A percentile compares a stretch with the other conserved stretches of the same genome.
Conservation (phyloP, 495 filamentous ascomycete species). For the Hamigera avellanea region DNA sequence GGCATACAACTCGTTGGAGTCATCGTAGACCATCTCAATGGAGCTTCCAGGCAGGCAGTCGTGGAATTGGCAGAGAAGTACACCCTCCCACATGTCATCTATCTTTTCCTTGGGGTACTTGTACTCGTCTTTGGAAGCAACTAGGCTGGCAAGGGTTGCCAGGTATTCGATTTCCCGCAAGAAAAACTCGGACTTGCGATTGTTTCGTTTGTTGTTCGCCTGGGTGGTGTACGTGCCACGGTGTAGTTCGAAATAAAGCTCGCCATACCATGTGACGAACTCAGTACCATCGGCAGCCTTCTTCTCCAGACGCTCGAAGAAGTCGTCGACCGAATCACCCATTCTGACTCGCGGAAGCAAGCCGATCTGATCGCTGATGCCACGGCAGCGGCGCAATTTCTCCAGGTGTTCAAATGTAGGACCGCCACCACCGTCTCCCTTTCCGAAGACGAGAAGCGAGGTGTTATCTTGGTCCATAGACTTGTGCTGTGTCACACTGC, state of each 20-base stretch:
- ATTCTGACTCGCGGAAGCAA: slow-evolving; percentile 77
- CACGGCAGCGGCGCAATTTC: slow-evolving; percentile 89
- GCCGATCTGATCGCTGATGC: slow-evolving; percentile 79
- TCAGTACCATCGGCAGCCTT: slow-evolving; percentile 56
- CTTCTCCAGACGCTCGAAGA: slow-evolving; percentile 75
- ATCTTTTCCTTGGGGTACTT: slow-evolving; percentile 85
- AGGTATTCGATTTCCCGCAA: slow-evolving; percentile 79
- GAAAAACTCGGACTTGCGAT: slow-evolving; percentile 72
- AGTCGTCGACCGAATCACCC: slow-evolving; percentile 91
- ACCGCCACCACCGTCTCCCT: slow-evolving; percentile 91
- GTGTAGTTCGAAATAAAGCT: slow-evolving; percentile 95
- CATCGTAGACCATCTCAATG: slow-evolving; percentile 95
- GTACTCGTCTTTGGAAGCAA: slow-evolving; percentile 43
- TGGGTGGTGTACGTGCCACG: slow-evolving; percentile 96
- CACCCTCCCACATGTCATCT: slow-evolving; percentile 86
- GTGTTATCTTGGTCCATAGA: slow-evolving; percentile 84
- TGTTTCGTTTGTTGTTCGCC: slow-evolving; percentile 92
- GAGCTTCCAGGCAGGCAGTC: slow-evolving; percentile 91
- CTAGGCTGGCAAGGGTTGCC: slow-evolving; percentile 75
- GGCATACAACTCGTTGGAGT: slow-evolving; percentile 78
- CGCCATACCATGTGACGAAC: slow-evolving; percentile 95
- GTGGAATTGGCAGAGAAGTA: slow-evolving; percentile 88
- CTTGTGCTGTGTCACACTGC: slow-evolving; percentile 87
- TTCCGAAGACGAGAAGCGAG: slow-evolving; percentile 84
- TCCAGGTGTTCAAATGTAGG: slow-evolving; percentile 91